phyloP scores from a whole-genome alignment of 73 alveolate genomes.

The Paramecium sexaurelia region DNA sequence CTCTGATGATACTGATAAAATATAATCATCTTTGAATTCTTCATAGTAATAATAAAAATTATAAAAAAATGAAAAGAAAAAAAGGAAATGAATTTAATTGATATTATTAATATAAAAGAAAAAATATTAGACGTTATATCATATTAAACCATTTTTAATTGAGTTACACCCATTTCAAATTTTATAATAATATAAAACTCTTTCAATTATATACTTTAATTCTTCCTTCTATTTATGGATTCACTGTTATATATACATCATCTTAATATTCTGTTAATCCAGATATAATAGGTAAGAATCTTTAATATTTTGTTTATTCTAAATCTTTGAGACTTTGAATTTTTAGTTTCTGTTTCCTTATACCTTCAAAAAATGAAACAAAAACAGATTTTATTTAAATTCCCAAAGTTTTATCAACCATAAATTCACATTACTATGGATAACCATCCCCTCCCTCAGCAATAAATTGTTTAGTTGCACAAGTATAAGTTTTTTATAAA shows the following conservation, averaged over 20 bases:
- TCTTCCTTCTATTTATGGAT: slow-evolving; percentile 32
- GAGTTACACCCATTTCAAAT: too few relatives aligned
- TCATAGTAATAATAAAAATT: too few relatives aligned
- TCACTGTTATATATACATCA: not conserved
- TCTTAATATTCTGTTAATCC: not conserved
- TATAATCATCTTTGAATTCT: not conserved
- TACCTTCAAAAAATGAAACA: slow-evolving; percentile 9
- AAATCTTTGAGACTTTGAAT: not conserved
- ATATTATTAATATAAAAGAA: too few relatives aligned
- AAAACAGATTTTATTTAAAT: slow-evolving; percentile 3
- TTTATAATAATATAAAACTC: not conserved
- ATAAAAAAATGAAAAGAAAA: not conserved
- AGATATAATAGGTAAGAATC: not conserved
- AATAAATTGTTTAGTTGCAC: slow-evolving; percentile 69
- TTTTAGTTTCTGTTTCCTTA: not conserved
- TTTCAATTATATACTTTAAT: not conserved
- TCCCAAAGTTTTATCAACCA: not conserved
- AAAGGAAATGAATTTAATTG: not conserved
- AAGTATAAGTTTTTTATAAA: slow-evolving; percentile 60
- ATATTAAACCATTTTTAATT: too few relatives aligned
- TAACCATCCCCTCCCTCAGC: slow-evolving; percentile 79
- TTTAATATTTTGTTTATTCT: not conserved
- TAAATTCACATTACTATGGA: not conserved
- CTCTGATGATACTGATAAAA: not conserved
- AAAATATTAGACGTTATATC: too few relatives aligned